A percentile compares a stretch with the other conserved stretches of the same genome.
phyloP scores from a whole-genome alignment of 192 early-diverging fungal genomes.

The Coemansia sp. region DNA sequence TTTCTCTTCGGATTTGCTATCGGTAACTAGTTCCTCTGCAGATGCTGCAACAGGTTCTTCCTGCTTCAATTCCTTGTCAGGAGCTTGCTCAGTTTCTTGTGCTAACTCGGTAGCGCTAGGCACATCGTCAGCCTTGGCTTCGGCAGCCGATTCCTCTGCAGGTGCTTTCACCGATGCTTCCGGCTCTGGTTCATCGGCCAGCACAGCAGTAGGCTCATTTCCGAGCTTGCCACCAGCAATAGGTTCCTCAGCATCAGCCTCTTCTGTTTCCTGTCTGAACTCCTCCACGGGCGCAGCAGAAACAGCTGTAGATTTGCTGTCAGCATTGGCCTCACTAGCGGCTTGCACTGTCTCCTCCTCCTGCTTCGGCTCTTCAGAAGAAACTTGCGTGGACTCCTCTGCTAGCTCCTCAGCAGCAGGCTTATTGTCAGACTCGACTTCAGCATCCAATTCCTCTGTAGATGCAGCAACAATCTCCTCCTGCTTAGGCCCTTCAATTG shows the following conservation, averaged over 20 bases:
- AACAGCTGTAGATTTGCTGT: background rate
- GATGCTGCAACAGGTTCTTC: no score
- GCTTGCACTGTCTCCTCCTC: background rate
- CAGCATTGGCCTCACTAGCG: background rate
- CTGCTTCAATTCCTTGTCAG: no score
- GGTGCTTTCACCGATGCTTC: background rate
- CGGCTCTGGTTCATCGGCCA: no score
- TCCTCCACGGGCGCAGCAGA: background rate
- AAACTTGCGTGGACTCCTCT: no score
- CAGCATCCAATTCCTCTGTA: background rate
- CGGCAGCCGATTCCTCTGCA: background rate
- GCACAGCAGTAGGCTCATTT: no score
- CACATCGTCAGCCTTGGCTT: background rate
- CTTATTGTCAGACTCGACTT: background rate
- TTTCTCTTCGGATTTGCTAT: background rate
- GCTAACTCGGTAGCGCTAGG: background rate
- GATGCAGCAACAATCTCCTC: conserved; percentile 2
- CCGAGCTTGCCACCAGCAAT: background rate
- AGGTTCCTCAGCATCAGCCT: conserved; percentile 9
- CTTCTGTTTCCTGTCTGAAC: background rate
- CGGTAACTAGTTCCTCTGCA: no score
- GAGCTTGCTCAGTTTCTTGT: no score
- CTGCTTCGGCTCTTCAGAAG: background rate
- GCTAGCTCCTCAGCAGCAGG: conserved; percentile 5
- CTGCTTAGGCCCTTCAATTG: background rate